These are phyloP conservation scores for Parasarocladium wereldwijsianum DNA, from an alignment of 2,329 filamentous ascomycete genomes.

Conservation along the genomic window DNA sequence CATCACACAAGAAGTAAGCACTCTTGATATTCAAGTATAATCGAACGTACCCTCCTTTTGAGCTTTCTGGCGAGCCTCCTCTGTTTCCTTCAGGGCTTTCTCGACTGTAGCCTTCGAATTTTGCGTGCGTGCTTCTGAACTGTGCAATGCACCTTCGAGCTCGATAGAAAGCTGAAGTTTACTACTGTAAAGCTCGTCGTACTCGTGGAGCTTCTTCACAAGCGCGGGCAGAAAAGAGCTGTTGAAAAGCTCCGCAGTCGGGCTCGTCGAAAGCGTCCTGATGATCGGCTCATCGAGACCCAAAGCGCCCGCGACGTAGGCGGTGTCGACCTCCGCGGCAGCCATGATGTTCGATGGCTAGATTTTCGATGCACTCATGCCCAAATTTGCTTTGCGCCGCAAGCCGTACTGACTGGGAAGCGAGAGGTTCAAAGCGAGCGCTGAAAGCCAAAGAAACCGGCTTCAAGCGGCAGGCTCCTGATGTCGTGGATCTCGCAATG, in stretches of 20 bases:
- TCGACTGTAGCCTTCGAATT: constrained; percentile 69
- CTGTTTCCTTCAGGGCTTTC: constrained; percentile 70
- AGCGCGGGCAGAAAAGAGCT: constrained; percentile 63
- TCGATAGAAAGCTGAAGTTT: constrained; percentile 86
- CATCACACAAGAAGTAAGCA: too few relatives aligned
- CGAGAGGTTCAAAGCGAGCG: too few relatives aligned
- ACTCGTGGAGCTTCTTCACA: constrained; percentile 65
- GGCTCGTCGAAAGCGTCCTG: constrained; percentile 44
- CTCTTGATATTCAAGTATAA: too few relatives aligned
- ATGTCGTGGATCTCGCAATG: too few relatives aligned
- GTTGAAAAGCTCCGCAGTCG: constrained; percentile 66
- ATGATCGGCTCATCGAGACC: constrained; percentile 52
- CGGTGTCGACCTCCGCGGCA: constrained; percentile 44
- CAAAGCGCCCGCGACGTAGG: constrained; percentile 59
- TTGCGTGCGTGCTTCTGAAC: constrained; percentile 68
- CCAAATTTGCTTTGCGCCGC: too few relatives aligned
- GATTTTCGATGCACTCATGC: too few relatives aligned
- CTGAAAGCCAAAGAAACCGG: too few relatives aligned
- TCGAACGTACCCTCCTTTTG: constrained; percentile 60
- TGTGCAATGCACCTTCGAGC: constrained; percentile 77
- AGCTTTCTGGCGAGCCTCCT: constrained; percentile 67
- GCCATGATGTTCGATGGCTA: constrained; percentile 28
- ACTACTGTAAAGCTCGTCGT: constrained; percentile 67
- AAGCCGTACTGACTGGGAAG: too few relatives aligned
- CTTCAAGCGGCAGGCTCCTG: too few relatives aligned